These are phyloP conservation scores for Flueggea neowawraea DNA, from an alignment of 441 rosid species.

Conservation along the genomic window DNA sequence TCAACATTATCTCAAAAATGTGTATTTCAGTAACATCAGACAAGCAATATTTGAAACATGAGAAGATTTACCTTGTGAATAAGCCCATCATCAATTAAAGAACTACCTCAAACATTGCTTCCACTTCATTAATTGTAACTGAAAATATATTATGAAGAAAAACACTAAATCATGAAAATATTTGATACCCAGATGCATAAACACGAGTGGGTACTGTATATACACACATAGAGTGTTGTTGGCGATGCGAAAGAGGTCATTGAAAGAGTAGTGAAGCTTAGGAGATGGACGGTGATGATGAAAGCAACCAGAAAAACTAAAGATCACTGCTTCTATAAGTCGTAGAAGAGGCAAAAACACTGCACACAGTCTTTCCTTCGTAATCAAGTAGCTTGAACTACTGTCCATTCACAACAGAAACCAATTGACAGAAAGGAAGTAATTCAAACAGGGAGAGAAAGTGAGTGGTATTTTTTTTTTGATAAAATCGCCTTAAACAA, in stretches of 20 bases:
- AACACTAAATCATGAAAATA: too few species aligned
- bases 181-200: neutral
- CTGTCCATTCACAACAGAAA: conserved; percentile 7
- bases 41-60: too few species aligned
- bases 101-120: conserved; percentile 44
- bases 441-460: too few species aligned
- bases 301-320: conserved; percentile 32
- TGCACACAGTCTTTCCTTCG: conserved; percentile 26
- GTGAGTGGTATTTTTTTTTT: too few species aligned
- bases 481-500: too few species aligned
- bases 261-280: conserved; percentile 16
- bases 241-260: conserved; percentile 30
- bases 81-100: conserved; percentile 42
- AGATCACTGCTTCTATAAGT: conserved; percentile 22
- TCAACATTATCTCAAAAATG: too few species aligned
- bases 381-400: conserved; percentile 27
- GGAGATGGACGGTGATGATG: conserved; percentile 12
- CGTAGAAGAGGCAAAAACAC: conserved; percentile 29
- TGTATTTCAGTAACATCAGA: too few species aligned
- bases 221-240: conserved; percentile 24
- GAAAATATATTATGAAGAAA: conserved; percentile 4
- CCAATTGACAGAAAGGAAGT: neutral
- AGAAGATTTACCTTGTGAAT: conserved; percentile 35
- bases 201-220: neutral
- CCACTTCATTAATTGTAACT: conserved; percentile 54